Conservation (phyloP, 495 filamentous ascomycete genomes). For the Podospora bellae-mahoneyi region DNA sequence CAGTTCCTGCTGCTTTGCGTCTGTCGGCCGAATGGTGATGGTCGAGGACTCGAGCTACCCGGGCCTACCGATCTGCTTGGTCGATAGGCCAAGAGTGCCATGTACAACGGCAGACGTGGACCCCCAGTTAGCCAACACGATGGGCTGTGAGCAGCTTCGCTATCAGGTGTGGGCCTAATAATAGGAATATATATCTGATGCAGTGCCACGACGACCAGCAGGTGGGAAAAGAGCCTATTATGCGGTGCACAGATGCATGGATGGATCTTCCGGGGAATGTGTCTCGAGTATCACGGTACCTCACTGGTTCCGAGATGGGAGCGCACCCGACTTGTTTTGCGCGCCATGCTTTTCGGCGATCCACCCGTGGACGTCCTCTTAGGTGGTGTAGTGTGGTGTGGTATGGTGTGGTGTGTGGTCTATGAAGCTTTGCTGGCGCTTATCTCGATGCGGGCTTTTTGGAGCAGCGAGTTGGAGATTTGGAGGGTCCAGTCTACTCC, state of each 20-base stretch:
- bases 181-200: slow-evolving; percentile 31
- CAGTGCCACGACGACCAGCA: slow-evolving; percentile 35
- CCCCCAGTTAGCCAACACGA: slow-evolving; percentile 27
- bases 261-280: slow-evolving; percentile 27
- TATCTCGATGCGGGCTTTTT: no score
- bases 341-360: slow-evolving; percentile 13
- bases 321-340: slow-evolving; percentile 21
- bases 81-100: slow-evolving; percentile 15
- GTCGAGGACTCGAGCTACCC: slow-evolving; percentile 19
- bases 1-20: slow-evolving; percentile 1
- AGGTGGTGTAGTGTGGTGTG: slow-evolving; percentile 2
- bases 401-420: no score
- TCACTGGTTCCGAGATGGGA: slow-evolving; percentile 21
- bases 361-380: slow-evolving; percentile 8
- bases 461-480: neutral
- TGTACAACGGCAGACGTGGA: slow-evolving; percentile 29
- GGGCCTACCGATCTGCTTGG: slow-evolving; percentile 25
- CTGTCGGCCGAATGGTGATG: slow-evolving; percentile 21
- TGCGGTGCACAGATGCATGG: slow-evolving; percentile 23
- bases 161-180: slow-evolving; percentile 28
- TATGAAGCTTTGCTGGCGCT: neutral
- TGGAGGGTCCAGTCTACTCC: neutral
- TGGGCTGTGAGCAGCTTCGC: slow-evolving; percentile 16
- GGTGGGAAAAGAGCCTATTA: slow-evolving; percentile 10
- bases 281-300: slow-evolving; percentile 17